These are phyloP conservation scores for Ehretia macrophylla DNA, from an alignment of 257 asterid genomes.

Conservation along the genomic window DNA sequence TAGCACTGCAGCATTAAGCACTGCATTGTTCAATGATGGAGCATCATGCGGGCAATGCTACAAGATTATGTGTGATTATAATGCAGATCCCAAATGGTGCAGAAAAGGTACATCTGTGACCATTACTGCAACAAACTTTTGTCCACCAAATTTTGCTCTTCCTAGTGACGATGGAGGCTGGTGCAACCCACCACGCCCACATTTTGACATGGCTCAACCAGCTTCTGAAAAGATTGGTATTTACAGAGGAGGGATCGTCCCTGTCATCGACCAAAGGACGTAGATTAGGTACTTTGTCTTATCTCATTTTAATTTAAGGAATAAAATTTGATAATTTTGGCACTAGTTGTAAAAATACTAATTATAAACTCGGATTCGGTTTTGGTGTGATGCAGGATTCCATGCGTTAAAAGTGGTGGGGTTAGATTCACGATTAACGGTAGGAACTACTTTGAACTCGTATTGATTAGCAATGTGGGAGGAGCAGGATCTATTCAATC, in stretches of 20 bases:
- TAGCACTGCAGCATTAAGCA: constrained; percentile 36
- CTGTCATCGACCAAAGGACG: constrained; percentile 34
- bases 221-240: constrained; percentile 39
- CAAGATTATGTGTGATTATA: constrained; percentile 34
- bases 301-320: not conserved
- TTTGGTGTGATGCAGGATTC: constrained; percentile 48
- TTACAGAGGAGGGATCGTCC: constrained; percentile 40
- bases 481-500: constrained; percentile 71
- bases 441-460: constrained; percentile 69
- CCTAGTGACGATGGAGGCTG: constrained; percentile 42
- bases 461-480: constrained; percentile 59
- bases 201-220: constrained; percentile 46
- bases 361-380: not conserved
- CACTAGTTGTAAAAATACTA: not conserved
- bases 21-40: constrained; percentile 38
- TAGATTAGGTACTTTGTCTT: not conserved
- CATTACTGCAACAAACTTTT: constrained; percentile 35
- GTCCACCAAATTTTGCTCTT: constrained; percentile 37
- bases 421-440: constrained; percentile 79
- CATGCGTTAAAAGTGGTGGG: constrained; percentile 78
- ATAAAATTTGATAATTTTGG: not conserved
- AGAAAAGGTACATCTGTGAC: constrained; percentile 28
- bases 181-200: constrained; percentile 44
- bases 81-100: constrained; percentile 26
- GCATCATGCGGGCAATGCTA: constrained; percentile 42